These are phyloP conservation scores for Scenedesmus sp. DNA, from an alignment of 163 green algal species.

Conservation along the genomic window DNA sequence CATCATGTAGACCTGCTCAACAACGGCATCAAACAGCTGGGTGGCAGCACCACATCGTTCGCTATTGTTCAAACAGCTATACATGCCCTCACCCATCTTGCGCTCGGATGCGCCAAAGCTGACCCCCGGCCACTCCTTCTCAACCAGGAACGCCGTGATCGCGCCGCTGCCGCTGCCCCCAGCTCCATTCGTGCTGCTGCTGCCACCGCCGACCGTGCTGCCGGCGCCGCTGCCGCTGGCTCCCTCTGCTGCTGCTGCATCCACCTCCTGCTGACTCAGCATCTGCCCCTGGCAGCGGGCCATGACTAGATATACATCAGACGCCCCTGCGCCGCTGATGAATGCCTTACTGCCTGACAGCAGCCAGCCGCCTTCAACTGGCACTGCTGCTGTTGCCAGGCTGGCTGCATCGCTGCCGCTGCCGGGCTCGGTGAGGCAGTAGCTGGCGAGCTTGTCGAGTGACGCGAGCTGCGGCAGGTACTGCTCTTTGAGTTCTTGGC, in stretches of 20 bases:
- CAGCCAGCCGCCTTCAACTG: constrained; percentile 65
- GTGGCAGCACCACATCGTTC: no score
- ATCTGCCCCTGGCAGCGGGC: constrained; percentile 16
- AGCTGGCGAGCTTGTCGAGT: constrained; percentile 79
- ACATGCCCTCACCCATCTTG: constrained; percentile 71
- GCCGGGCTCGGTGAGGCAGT: constrained; percentile 91
- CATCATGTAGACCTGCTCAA: no score
- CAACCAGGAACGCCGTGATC: constrained; percentile 83
- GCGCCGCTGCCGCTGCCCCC: constrained; percentile 46
- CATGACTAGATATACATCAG: constrained; percentile 85
- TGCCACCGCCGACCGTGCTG: constrained; percentile 7
- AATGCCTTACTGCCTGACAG: constrained; percentile 72
- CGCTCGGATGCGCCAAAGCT: constrained; percentile 84
- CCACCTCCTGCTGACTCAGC: constrained; percentile 6
- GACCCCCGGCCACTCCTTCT: constrained; percentile 72
- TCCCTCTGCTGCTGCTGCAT: constrained; percentile 12
- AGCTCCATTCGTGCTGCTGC: constrained; percentile 6
- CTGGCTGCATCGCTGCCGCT: constrained; percentile 75
- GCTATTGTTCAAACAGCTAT: neutral
- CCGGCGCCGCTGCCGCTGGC: neutral
- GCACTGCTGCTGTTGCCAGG: constrained; percentile 66
- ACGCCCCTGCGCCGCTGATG: constrained; percentile 54
- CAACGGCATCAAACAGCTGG: no score
- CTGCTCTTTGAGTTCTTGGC: constrained; percentile 56
- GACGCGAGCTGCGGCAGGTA: constrained; percentile 75